Base-by-base conservation (phyloP, 805 yeast genomes). In the Starmerella gropengiesseri region DNA sequence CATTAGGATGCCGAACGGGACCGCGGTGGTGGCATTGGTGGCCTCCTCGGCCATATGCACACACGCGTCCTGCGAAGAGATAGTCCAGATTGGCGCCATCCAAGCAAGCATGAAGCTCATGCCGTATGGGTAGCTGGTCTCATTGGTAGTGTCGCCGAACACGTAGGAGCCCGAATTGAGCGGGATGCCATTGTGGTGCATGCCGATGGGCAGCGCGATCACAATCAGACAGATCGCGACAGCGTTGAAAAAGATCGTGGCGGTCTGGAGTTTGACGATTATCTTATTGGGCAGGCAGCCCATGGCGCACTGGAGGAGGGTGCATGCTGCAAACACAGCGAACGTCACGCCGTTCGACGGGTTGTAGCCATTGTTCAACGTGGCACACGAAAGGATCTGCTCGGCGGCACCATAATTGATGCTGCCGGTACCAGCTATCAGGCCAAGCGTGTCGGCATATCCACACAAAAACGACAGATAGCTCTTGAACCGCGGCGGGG, bases 11-110 rank as follows among this genome's bases (percentile, higher is more conserved):
- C 83, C 85, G 36, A 73, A 60, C 4, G 86, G 84, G 4, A 77
- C 78, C 11, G 81, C 74, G 39, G 65, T 65, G 4, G 75, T 64
- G 18, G 85, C 79, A 54, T 77, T 72, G 41, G 66, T 64, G 20
- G 80, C 80, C 58, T 79, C 85, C 58, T 79, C 87, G 18, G 79
- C 67, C 74, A 77, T 74, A 62, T 79, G 85, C 39, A 79, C 75
- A 53, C 79, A 75, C 7, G 81, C 72, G 57, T 79, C 86, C 57
- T 77, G 78, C 0, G 81, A 76, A 20, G 81, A 81, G 56, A 79
- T 78, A 16, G 83, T 77, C 86, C 87, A 80, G 45, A 78, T 71
- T 1, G 78, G 76, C 0, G 84, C 77, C 74, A 76, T 69, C 69
- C 76, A 73, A 50, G 76, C 59, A 45, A 68, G 60, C 45, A 65